Evolutionary conservation across 345 rosid genomes (phyloP).

Genomic region (Anacardium occidentale): DNA sequence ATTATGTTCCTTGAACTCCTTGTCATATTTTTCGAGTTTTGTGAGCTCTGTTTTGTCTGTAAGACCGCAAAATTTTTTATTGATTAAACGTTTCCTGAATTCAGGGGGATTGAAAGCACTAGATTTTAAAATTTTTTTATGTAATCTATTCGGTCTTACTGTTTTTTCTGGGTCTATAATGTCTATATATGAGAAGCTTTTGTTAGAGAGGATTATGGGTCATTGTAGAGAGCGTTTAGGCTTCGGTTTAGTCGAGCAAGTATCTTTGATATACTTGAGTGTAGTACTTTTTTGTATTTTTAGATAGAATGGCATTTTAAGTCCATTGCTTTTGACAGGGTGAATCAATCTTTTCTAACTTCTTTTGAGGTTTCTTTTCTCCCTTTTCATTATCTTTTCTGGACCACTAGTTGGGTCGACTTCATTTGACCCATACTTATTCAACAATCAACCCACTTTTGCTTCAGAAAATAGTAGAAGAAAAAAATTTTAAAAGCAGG

Average conservation of each 20-base stretch:
- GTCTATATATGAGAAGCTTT: constrained; percentile 20
- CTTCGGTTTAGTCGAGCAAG: constrained; percentile 20
- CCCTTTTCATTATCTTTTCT: background rate
- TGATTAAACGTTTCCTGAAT: constrained; percentile 17
- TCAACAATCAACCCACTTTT: background rate
- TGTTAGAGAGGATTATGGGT: constrained; percentile 10
- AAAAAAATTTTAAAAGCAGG: background rate
- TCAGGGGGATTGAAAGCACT: constrained; percentile 46
- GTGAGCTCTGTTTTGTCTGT: constrained; percentile 29
- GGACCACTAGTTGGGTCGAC: constrained; percentile 8
- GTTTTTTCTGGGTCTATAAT: constrained; percentile 10
- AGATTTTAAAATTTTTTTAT: constrained; percentile 31
- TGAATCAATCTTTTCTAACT: constrained; percentile 15
- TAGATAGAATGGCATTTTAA: background rate
- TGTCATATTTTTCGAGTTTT: constrained; percentile 28
- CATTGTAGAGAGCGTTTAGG: constrained; percentile 8
- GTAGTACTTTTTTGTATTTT: background rate
- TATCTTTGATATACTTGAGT: background rate
- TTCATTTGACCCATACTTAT: constrained; percentile 2
- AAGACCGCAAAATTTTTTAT: background rate
- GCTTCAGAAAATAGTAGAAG: background rate
- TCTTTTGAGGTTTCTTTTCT: background rate
- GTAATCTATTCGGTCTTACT: constrained; percentile 28
- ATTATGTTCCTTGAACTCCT: constrained; percentile 24
- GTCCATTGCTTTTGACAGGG: background rate